phyloP scores from a whole-genome alignment of 345 rosid species.

The Toxicodendron radicans region DNA sequence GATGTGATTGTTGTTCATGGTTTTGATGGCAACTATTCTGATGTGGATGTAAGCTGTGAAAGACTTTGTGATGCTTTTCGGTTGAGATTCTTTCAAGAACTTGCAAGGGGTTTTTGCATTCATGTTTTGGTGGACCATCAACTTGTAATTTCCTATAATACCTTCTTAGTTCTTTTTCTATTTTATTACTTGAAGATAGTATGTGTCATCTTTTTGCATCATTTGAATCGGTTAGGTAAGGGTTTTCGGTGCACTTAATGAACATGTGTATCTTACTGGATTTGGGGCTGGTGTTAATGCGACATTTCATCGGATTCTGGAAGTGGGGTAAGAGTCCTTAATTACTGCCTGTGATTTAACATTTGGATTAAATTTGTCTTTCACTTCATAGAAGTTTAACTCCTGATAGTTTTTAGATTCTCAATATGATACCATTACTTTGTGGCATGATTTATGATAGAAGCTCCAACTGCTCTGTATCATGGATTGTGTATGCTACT shows the following conservation, averaged over 20 bases:
- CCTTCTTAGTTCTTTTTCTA: conserved; percentile 7
- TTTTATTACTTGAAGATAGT: conserved; percentile 13
- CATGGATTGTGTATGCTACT: neutral
- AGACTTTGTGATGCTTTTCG: conserved; percentile 24
- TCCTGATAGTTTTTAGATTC: neutral
- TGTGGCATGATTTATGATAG: neutral
- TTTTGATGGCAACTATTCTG: conserved; percentile 29
- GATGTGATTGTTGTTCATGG: conserved; percentile 52
- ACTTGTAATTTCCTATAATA: conserved; percentile 44
- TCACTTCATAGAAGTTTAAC: neutral
- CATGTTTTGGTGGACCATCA: conserved; percentile 51
- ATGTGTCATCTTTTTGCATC: conserved; percentile 18
- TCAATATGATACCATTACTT: neutral
- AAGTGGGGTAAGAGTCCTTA: conserved; percentile 43
- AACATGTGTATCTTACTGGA: conserved; percentile 60
- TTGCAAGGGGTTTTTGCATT: conserved; percentile 39
- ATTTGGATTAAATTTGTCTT: neutral
- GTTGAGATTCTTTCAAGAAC: conserved; percentile 27
- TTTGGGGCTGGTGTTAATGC: conserved; percentile 69
- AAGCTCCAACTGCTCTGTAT: neutral
- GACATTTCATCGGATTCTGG: conserved; percentile 70
- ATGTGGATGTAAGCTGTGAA: conserved; percentile 25
- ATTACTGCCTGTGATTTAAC: conserved; percentile 11
- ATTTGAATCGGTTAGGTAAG: conserved; percentile 49
- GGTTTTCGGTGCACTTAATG: conserved; percentile 54